These are phyloP conservation scores for Haplosporangium sp. DNA, from an alignment of 371 early-diverging fungal species.

Conservation along the genomic window DNA sequence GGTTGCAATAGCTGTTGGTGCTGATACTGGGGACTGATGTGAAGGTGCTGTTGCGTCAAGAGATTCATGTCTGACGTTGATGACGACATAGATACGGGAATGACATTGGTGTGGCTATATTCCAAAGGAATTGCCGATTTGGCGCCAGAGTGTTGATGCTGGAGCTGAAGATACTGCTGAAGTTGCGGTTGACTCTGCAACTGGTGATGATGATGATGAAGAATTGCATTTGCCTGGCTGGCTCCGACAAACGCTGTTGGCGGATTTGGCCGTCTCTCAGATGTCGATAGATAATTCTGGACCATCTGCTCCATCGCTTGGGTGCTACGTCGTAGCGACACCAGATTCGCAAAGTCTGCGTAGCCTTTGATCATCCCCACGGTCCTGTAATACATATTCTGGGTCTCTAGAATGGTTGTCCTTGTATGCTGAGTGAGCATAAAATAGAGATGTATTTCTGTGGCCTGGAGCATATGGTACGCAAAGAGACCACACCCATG, in stretches of 20 bases:
- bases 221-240: not conserved
- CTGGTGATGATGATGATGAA: slow-evolving; percentile 1
- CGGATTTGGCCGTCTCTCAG: not conserved
- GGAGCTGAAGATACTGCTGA: not conserved
- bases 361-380: slow-evolving; percentile 27
- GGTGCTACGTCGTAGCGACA: slow-evolving; percentile 2
- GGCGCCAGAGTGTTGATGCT: not conserved
- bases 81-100: slow-evolving; percentile 8
- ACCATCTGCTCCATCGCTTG: slow-evolving; percentile 20
- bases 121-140: not conserved
- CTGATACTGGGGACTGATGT: slow-evolving; percentile 2
- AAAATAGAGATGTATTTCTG: slow-evolving; percentile 32
- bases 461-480: slow-evolving; percentile 48
- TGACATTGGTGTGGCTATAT: not conserved
- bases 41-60: slow-evolving; percentile 12
- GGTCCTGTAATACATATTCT: slow-evolving; percentile 19
- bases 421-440: slow-evolving; percentile 11
- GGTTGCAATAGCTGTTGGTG: not conserved
- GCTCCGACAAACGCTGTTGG: too few species aligned
- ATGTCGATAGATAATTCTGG: not conserved
- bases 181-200: not conserved
- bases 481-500: slow-evolving; percentile 43
- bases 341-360: slow-evolving; percentile 12
- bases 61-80: slow-evolving; percentile 6
- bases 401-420: not conserved